Conservation (phyloP, 169 alveolate genomes). For the Plasmodium gallinaceum region DNA sequence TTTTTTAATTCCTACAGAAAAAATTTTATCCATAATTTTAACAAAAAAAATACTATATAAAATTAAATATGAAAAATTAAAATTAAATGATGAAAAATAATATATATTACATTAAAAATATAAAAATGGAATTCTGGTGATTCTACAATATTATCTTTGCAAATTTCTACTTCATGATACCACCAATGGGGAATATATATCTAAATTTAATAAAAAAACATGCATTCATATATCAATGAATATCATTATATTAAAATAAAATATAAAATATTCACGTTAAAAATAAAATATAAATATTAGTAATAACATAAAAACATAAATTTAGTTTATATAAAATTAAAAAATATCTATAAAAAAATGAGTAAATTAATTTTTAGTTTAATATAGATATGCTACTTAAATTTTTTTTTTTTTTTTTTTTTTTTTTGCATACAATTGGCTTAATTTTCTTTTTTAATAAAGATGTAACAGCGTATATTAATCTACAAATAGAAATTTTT, state of each 20-base stretch:
- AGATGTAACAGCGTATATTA: constrained; percentile 68
- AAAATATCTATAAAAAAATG: not conserved
- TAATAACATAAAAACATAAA: not conserved
- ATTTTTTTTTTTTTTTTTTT: constrained; percentile 1
- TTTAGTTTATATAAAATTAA: too few species aligned
- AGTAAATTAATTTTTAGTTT: too few species aligned
- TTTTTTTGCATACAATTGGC: constrained; percentile 56
- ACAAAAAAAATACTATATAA: not conserved
- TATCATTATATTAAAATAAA: not conserved
- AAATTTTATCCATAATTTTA: not conserved
- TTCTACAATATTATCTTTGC: constrained; percentile 45
- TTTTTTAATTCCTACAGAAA: constrained; percentile 50
- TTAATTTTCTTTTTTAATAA: constrained; percentile 30
- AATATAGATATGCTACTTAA: not conserved
- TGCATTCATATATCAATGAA: not conserved
- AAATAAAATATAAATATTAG: constrained; percentile 2
- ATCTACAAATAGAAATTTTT: constrained; percentile 36
- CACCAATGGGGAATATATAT: constrained; percentile 76
- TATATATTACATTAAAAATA: constrained; percentile 41
- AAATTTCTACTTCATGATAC: constrained; percentile 47
- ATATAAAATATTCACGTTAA: constrained; percentile 5
- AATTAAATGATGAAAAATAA: not conserved
- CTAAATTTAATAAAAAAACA: constrained; percentile 3
- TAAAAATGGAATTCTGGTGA: constrained; percentile 42
- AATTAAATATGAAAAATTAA: not conserved